Evolutionary conservation across 176 grass and related monocot species (phyloP).

Genomic region (Bothriochloa decipiens): DNA sequence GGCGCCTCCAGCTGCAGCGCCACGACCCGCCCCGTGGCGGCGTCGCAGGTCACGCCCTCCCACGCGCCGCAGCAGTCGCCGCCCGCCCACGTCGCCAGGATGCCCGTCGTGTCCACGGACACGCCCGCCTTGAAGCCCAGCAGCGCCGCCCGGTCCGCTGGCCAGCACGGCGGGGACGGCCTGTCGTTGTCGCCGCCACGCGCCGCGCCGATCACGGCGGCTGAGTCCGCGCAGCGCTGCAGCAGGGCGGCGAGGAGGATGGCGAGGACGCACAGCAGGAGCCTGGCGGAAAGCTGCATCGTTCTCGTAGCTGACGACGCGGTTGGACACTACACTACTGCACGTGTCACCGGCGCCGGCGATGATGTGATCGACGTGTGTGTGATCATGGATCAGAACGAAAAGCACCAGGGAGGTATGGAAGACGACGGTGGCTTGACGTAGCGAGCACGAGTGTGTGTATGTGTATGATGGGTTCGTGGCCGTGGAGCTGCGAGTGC

Average conservation of each 20-base stretch:
- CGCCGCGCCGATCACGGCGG: neutral
- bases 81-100: slow-evolving; percentile 69
- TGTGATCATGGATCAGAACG: slow-evolving; percentile 7
- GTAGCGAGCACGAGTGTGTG: slow-evolving; percentile 29
- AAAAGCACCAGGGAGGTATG: neutral
- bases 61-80: slow-evolving; percentile 71
- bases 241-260: slow-evolving; percentile 1
- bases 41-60: slow-evolving; percentile 72
- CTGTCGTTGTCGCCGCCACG: neutral
- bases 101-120: slow-evolving; percentile 60
- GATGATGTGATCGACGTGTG: neutral
- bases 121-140: slow-evolving; percentile 69
- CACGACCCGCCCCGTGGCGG: slow-evolving; percentile 59
- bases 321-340: neutral
- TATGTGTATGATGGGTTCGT: slow-evolving; percentile 13
- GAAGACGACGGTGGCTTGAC: slow-evolving; percentile 26
- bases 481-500: neutral
- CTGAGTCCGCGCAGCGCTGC: neutral
- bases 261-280: neutral
- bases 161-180: slow-evolving; percentile 47
- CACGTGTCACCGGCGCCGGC: neutral
- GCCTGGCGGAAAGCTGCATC: slow-evolving; percentile 29
- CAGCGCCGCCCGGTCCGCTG: slow-evolving; percentile 54
- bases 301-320: neutral
- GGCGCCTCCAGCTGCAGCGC: slow-evolving; percentile 58